These are phyloP conservation scores for Arctium lappa DNA, from an alignment of 129 eudicot species.

Conservation along the genomic window DNA sequence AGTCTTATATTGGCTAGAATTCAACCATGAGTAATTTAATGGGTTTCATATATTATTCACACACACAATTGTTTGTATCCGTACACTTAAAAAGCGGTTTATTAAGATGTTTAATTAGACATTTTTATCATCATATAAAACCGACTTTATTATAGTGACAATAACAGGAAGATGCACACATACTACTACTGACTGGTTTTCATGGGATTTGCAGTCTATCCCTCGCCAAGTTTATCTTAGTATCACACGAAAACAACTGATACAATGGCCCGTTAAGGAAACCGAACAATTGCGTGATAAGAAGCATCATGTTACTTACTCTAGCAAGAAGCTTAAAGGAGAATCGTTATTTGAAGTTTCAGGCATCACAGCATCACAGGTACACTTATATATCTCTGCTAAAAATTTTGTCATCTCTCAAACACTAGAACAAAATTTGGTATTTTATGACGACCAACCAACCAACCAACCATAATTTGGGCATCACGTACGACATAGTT, in stretches of 20 bases:
- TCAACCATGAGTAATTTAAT: not conserved
- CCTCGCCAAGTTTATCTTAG: conserved; percentile 31
- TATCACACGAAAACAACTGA: conserved; percentile 23
- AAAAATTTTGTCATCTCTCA: not conserved
- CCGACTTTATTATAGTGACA: not conserved
- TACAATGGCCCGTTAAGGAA: conserved; percentile 44
- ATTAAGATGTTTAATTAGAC: too few relatives aligned
- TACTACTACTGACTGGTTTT: not conserved
- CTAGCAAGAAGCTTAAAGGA: conserved; percentile 21
- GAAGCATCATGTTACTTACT: conserved; percentile 17
- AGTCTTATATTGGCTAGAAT: too few relatives aligned
- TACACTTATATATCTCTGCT: not conserved
- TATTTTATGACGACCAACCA: not conserved
- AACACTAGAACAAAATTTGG: not conserved
- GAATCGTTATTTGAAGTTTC: conserved; percentile 33
- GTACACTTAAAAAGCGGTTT: too few relatives aligned
- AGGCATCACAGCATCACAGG: conserved; percentile 36
- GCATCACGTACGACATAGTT: not conserved
- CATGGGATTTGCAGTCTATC: conserved; percentile 24
- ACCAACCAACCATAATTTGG: not conserved
- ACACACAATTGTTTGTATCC: not conserved
- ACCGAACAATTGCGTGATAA: conserved; percentile 22
- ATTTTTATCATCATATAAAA: not conserved
- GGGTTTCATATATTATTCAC: not conserved
- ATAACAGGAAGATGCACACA: too few relatives aligned